Base-by-base conservation (phyloP, 441 rosid genomes). In the Syzygium malaccense region DNA sequence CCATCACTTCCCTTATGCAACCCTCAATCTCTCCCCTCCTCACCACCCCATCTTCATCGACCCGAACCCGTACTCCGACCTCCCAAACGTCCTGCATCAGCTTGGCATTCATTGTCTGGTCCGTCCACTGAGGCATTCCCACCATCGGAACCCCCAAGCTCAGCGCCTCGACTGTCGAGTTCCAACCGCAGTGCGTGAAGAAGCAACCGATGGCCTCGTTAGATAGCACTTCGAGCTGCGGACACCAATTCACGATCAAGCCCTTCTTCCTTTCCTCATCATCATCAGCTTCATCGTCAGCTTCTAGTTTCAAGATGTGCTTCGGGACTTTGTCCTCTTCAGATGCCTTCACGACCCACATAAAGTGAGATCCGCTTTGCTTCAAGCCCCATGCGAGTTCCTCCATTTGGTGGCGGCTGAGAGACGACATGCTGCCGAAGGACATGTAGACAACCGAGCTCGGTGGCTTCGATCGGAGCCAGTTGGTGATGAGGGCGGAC, bases 51-150 rank as follows among this genome's bases (percentile, higher is more conserved):
- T 86, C 88, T 33, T 90, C 91, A 33, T 90, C 92, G 8, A 88
- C 79, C 25, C 18, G 48, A 79, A 88, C 93, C 71, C 91, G 85
- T 55, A 92, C 88, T 28, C 95, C 96, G 30, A 78, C 88, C 86
- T 88, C 88, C 95, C 97, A 95, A 2, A 94, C 92, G 88, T 95
- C 96, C 86, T 88, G 91, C 13, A 94, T 85, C n/a, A 88, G 89
- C 92, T 93, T 94, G 3, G 95, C 94, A 53, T 95, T 93, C 28
- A 91, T 95, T 7, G 89, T 88, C 84, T 95, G 95, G n/a, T 95
- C 97, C 0, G 90, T 91, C 95, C 94, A 95, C 12, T 94, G 97
- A 17, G 96, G 97, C 93, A 95, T 91, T 45, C 90, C 94, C 66
- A 94, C 91, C 94, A 93, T 92, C 9, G 97, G 97, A 19, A 93